Base-by-base conservation (phyloP, 768 basidiomycete genomes). In the Tylopilus intermedius region DNA sequence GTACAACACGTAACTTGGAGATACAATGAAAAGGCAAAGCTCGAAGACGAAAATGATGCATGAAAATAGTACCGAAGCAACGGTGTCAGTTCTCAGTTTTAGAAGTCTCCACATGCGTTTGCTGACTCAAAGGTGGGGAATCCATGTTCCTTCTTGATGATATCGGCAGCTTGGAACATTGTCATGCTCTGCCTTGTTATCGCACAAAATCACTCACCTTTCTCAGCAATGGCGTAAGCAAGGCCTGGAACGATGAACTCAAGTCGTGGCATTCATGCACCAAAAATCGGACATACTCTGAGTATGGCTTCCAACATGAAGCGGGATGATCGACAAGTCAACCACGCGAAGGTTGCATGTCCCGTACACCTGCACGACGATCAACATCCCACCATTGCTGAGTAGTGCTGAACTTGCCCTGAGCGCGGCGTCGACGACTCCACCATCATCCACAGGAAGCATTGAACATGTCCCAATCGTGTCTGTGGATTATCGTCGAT, bases 381-480 rank as follows among this genome's bases (percentile, higher is more conserved):
- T 50, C 32, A 50, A n/a, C 9, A 18, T 32, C 18, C 32, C 24
- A 14, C 10, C 41, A 24, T 41, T 14, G 32, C 8, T 7, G 7
- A 15, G 14, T 4, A 26, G 21, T 7, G 5, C 15, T 9, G 32
- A 35, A 13, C 49, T 33, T 21, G 24, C 49, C 49, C n/a, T 43
- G 8, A 50, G 41, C 21, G 40, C 6, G 8, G 49, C 15, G 18
- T 50, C 49, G 15, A 50, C 49, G 4, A 50, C 41, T n/a, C 49
- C 49, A 7, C 18, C 18, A 18, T 50, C 49, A 10, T 50, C 49
- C 32, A 35, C 7, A 26, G 49, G 49, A n/a, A 50, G 41, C 30
- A 50, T 50, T 9, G 49, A 50, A 43, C 49, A 43, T 18, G 49
- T 43, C 41, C 49, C 49, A 4, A 50, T 27, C 7, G 49, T 43